Conservation (phyloP, 306 rosid species). For the Abrus precatorius region DNA sequence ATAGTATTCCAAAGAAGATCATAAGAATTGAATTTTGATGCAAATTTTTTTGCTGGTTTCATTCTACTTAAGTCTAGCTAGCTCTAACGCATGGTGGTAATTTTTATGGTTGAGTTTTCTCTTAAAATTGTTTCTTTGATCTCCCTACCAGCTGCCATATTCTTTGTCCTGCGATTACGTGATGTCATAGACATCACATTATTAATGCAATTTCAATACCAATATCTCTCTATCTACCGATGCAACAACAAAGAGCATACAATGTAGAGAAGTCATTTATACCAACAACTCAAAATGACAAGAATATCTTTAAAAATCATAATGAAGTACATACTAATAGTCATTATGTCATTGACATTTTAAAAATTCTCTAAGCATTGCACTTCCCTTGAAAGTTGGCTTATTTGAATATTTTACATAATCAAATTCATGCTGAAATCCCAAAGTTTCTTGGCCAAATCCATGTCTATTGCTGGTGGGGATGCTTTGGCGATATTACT, state of each 20-base stretch:
- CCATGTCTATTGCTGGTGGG: conserved; percentile 50
- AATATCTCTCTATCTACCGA: conserved; percentile 84
- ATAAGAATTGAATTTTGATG: conserved; percentile 57
- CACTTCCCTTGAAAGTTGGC: background rate
- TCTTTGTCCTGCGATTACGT: background rate
- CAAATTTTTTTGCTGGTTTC: conserved; percentile 74
- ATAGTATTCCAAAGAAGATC: conserved; percentile 66
- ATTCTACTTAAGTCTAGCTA: conserved; percentile 76
- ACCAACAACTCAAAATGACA: too few relatives aligned
- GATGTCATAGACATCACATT: too few relatives aligned
- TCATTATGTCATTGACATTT: background rate
- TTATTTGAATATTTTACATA: background rate
- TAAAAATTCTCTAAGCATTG: too few relatives aligned
- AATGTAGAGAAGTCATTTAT: background rate
- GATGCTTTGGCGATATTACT: conserved; percentile 59
- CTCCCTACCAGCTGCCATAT: conserved; percentile 60
- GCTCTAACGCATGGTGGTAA: conserved; percentile 55
- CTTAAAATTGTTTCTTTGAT: conserved; percentile 64
- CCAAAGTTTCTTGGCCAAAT: conserved; percentile 80
- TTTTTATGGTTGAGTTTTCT: conserved; percentile 64
- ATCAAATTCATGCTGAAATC: conserved; percentile 65
- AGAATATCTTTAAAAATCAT: background rate
- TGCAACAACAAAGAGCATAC: conserved; percentile 42
- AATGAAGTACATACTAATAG: background rate
- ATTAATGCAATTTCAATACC: conserved; percentile 69